phyloP scores from a whole-genome alignment of 495 filamentous ascomycete species.

The Aspergillus egyptiacus region DNA sequence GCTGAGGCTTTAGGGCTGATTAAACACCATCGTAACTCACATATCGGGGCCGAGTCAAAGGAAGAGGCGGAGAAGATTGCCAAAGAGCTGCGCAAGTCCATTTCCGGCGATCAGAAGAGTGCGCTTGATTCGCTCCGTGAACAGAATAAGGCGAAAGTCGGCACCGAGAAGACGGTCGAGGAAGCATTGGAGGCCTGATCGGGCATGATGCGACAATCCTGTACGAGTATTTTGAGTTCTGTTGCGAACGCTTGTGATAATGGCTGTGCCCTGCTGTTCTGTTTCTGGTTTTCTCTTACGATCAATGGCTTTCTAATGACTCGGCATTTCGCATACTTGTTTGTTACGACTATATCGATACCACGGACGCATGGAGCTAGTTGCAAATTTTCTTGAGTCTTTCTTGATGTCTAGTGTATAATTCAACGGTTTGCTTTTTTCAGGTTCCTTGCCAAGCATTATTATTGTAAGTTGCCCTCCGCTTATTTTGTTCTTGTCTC shows the following conservation, averaged over 20 bases:
- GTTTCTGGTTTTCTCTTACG: not conserved
- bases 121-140: slow-evolving; percentile 26
- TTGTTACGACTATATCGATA: slow-evolving; percentile 6
- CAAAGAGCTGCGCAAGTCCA: slow-evolving; percentile 35
- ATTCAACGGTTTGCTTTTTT: slow-evolving; percentile 3
- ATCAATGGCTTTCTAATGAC: not conserved
- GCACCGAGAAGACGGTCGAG: slow-evolving; percentile 23
- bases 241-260: not conserved
- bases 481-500: too few relatives aligned
- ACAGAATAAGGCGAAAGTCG: slow-evolving; percentile 17
- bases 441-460: not conserved
- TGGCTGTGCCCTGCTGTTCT: not conserved
- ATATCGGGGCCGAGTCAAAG: slow-evolving; percentile 31
- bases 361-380: not conserved
- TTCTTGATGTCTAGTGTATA: slow-evolving; percentile 1
- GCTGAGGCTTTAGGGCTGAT: slow-evolving; percentile 36
- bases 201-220: not conserved
- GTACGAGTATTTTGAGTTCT: not conserved
- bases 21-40: slow-evolving; percentile 40
- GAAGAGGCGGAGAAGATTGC: slow-evolving; percentile 36
- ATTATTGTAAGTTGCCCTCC: not conserved
- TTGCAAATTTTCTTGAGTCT: not conserved
- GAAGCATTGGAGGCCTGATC: slow-evolving; percentile 16
- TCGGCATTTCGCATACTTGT: slow-evolving; percentile 1
- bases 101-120: slow-evolving; percentile 25